These are phyloP conservation scores for Platismatia glauca DNA, from an alignment of 495 filamentous ascomycete species.

Conservation along the genomic window DNA sequence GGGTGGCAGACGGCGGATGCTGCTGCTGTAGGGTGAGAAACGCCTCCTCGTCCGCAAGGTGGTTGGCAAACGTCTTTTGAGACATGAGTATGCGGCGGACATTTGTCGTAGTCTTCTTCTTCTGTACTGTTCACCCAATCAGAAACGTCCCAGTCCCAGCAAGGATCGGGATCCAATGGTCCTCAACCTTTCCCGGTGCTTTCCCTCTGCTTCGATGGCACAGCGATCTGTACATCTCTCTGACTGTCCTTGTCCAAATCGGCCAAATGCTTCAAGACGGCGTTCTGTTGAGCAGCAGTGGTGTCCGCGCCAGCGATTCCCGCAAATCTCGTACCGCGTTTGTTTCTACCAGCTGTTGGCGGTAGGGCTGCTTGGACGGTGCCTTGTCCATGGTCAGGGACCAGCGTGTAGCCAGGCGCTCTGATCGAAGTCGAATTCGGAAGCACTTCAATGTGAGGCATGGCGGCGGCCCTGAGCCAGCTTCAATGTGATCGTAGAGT, in stretches of 20 bases:
- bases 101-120: slow-evolving; percentile 66
- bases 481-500: neutral
- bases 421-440: slow-evolving; percentile 55
- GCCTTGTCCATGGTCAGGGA: slow-evolving; percentile 61
- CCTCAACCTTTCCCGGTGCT: slow-evolving; percentile 37
- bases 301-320: slow-evolving; percentile 46
- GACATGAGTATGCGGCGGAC: slow-evolving; percentile 86
- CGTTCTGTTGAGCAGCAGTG: slow-evolving; percentile 66
- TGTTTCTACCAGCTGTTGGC: slow-evolving; percentile 45
- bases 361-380: slow-evolving; percentile 51
- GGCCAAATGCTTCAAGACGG: slow-evolving; percentile 64
- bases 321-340: slow-evolving; percentile 51
- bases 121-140: slow-evolving; percentile 25
- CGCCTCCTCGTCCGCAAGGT: slow-evolving; percentile 83
- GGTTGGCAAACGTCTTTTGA: slow-evolving; percentile 86
- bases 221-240: slow-evolving; percentile 57
- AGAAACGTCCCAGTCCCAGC: neutral
- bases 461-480: slow-evolving; percentile 18
- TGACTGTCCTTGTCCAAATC: slow-evolving; percentile 75
- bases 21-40: slow-evolving; percentile 43
- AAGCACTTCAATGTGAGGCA: slow-evolving; percentile 67
- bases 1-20: slow-evolving; percentile 10
- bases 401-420: slow-evolving; percentile 83
- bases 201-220: slow-evolving; percentile 42
- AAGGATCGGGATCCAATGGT: neutral